Base-by-base conservation (phyloP, 805 yeast genomes). In the Metschnikowia lachancei region DNA sequence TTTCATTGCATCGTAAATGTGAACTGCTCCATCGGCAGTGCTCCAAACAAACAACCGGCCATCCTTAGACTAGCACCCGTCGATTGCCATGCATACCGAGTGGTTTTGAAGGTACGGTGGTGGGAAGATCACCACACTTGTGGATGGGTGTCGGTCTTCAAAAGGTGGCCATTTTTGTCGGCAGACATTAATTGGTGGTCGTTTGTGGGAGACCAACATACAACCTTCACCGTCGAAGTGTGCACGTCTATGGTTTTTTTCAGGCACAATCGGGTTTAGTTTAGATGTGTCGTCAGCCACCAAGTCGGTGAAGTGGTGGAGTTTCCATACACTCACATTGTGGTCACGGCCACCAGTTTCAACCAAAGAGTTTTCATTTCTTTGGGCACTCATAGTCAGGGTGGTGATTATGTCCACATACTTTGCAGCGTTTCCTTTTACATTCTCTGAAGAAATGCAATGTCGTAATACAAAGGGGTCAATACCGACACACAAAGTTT, bases 41-140 rank as follows among this genome's bases (percentile, higher is more conserved):
- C 76, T 65, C 65, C 81, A 74, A 1, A 79, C 78, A 13, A 80
- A 49, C 13, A 80, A 47, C 43, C 73, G 67, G 28, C 77, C 82
- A 50, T 79, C 81, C 2, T 62, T 57, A 5, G 82, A 75, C 78
- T 80, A 75, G 24, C 74, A 50, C 18, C 75, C 59, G 54, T 80
- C 85, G 1, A 76, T 50, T 1, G 78, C 55, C 2, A 44, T n/a
- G 3, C 41, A 33, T 7, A 63, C 35, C 6, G 62, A 55, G 31
- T 41, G 30, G 1, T 41, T 37, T 3, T 42, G 32, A n/a, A 19
- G 24, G 28, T 24, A 16, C 6, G 53, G 49, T 36, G 51, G 54
- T 12, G 58, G 57, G 34, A 34, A 56, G 2, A 59, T 45, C 16
- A 16, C 33, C 20, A 42, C 39, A 16, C 48, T 42, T 18, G 47